Base-by-base conservation (phyloP, 352 stramenopile species). In the Globisporangium paddicum region DNA sequence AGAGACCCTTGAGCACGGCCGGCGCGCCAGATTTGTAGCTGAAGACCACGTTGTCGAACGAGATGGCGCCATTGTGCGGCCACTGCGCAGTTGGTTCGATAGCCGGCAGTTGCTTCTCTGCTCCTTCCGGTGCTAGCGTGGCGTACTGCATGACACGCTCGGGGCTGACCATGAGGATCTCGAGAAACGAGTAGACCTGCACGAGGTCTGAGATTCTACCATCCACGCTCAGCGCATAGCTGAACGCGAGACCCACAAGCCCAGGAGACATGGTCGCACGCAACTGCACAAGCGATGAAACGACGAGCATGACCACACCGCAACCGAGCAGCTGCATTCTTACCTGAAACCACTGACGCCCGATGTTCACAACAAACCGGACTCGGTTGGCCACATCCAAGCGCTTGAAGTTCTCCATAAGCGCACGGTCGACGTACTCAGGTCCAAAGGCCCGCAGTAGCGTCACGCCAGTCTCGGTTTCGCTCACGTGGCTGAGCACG, bases 1-100 rank as follows among this genome's bases (percentile, higher is more conserved):
- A 65, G 5, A 83, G 32, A 13, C 66, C 46, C 13, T 55, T 58
- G 41, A 90, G 66, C 3, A 63, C 56, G 16, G 47, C 18, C 13
- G 35, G 34, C 19, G 41, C 75, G 25, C 37, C 54, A 35, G 68
- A 58, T n/a, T 58, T 58, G 51, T 58, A 58, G 38, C 38, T 48
- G 34, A 58, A 58, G 19, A 76, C 9, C 53, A 54, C 25, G 41
- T 32, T 6, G 3, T 32, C 3, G 28, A 32, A 32, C 28, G 3
- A 6, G 28, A 32, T 6, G 3, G 28, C 3, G 28, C 28, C 28
- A 3, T 32, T 6, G 28, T 32, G 28, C 28, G 32, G 32, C 32
- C 32, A 13, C 32, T 37, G 32, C 6, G 32, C 32, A 14, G 7
- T 4, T 2, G 32, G 32, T 32, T 32, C 28, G 6, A 32, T 32